A percentile compares a stretch with the other conserved stretches of the same genome.
These are phyloP conservation scores for Prasinococcaceae sp. DNA, from an alignment of 139 green algal genomes.

Conservation along the genomic window DNA sequence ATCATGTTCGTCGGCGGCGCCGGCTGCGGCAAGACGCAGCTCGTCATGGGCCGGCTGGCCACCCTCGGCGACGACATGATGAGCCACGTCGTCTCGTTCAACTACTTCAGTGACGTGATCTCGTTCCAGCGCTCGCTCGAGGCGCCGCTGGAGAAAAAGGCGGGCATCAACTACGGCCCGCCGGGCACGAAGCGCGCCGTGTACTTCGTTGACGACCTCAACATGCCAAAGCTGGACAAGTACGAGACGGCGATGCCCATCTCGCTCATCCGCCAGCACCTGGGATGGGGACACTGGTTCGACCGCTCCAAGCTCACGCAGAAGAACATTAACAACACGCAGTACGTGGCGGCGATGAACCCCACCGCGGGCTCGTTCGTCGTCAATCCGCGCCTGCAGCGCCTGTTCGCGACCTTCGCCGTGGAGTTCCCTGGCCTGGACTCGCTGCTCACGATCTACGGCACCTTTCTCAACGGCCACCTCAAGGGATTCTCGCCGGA, in stretches of 20 bases:
- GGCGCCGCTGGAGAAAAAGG: constrained; percentile 77
- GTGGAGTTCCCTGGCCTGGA: constrained; percentile 60
- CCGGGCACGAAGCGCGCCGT: constrained; percentile 68
- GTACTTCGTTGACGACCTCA: constrained; percentile 83
- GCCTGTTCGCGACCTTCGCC: constrained; percentile 79
- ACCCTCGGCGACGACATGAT: constrained; percentile 49
- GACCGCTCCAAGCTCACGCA: constrained; percentile 71
- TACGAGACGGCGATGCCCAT: constrained; percentile 87
- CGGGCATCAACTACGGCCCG: constrained; percentile 65
- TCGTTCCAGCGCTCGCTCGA: constrained; percentile 64
- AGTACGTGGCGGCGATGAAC: constrained; percentile 82
- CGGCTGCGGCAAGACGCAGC: constrained; percentile 62
- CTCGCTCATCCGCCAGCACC: constrained; percentile 73
- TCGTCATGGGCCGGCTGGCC: constrained; percentile 72
- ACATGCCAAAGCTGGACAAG: constrained; percentile 74
- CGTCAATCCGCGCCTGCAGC: constrained; percentile 78
- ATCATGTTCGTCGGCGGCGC: constrained; percentile 80
- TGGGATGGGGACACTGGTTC: constrained; percentile 81
- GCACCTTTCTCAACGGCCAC: constrained; percentile 63
- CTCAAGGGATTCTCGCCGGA: constrained; percentile 51
- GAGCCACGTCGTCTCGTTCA: constrained; percentile 60
- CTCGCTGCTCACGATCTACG: constrained; percentile 74
- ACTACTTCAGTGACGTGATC: constrained; percentile 69
- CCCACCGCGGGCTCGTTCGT: constrained; percentile 72
- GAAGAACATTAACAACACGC: constrained; percentile 80